Percentiles rank a stretch among this genome's conserved stretches.
phyloP scores from a whole-genome alignment of 495 filamentous ascomycete genomes.

The Neurospora sp. region DNA sequence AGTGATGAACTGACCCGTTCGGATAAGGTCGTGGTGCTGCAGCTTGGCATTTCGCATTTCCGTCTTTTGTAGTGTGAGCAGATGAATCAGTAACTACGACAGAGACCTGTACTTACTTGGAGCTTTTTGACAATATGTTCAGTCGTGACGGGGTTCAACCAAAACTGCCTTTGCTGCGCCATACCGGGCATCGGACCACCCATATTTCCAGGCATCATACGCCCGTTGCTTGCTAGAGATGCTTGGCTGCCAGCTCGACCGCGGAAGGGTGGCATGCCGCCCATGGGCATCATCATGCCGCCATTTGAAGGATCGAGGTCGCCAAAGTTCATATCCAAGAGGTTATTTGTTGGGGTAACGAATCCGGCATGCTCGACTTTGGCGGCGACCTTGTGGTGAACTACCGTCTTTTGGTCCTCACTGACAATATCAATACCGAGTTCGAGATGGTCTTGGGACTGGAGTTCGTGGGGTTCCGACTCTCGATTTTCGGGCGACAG shows the following conservation, averaged over 20 bases:
- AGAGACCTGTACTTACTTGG: constrained; percentile 51
- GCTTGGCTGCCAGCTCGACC: constrained; percentile 64
- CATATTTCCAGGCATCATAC: constrained; percentile 45
- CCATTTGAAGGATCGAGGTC: constrained; percentile 71
- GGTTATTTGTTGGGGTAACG: constrained; percentile 53
- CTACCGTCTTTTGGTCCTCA: constrained; percentile 94
- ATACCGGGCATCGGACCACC: constrained; percentile 45
- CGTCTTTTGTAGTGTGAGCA: constrained; percentile 38
- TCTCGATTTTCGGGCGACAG: constrained; percentile 88
- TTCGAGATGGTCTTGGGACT: constrained; percentile 80
- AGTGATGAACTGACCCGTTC: constrained; percentile 72
- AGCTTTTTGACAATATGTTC: constrained; percentile 93
- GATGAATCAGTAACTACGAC: background rate
- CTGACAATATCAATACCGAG: constrained; percentile 96
- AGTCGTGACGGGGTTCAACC: constrained; percentile 79
- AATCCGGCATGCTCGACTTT: constrained; percentile 92
- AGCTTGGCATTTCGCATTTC: constrained; percentile 83
- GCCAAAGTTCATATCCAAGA: constrained; percentile 81
- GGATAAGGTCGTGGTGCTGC: constrained; percentile 72
- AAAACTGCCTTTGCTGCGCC: constrained; percentile 44
- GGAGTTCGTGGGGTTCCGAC: constrained; percentile 85
- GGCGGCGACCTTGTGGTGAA: constrained; percentile 95
- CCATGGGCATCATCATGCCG: constrained; percentile 50
- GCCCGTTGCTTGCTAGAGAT: constrained; percentile 49
- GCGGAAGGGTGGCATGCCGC: constrained; percentile 40